phyloP scores from a whole-genome alignment of 768 basidiomycete genomes.

The Lentinula aciculospora region DNA sequence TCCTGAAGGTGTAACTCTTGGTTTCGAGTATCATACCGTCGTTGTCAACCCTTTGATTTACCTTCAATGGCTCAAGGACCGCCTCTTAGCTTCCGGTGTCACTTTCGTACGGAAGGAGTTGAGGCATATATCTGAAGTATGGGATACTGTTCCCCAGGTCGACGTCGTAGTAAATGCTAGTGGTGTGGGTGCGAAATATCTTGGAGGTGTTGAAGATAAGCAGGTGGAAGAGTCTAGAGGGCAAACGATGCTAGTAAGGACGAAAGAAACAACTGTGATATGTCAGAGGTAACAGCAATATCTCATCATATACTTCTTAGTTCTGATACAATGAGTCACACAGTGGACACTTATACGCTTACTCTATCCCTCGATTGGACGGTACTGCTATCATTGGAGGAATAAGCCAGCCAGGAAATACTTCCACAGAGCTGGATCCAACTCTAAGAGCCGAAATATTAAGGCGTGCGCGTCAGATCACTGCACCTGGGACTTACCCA shows the following conservation, averaged over 20 bases:
- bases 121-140: neutral
- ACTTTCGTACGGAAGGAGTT: constrained; percentile 4
- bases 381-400: constrained; percentile 6
- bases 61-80: constrained; percentile 4
- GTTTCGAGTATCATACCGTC: constrained; percentile 4
- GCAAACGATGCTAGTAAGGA: constrained; percentile 4
- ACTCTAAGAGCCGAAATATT: neutral
- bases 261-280: neutral
- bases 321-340: neutral
- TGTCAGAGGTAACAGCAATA: too few species aligned
- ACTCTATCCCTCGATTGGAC: constrained; percentile 4
- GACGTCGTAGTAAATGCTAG: constrained; percentile 6
- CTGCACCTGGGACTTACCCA: neutral
- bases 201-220: constrained; percentile 6
- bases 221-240: constrained; percentile 1
- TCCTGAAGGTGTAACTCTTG: neutral
- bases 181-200: constrained; percentile 5
- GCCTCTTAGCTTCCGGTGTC: neutral
- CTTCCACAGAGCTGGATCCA: constrained; percentile 1
- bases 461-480: neutral
- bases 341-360: constrained; percentile 3
- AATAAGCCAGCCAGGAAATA: constrained; percentile 3
- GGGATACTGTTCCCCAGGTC: neutral
- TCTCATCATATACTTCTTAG: neutral
- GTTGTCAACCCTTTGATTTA: constrained; percentile 1